Percentiles rank a stretch among this genome's conserved stretches.
These are phyloP conservation scores for Fusarium sp. DNA, from an alignment of 2,329 filamentous ascomycete species.

Conservation along the genomic window DNA sequence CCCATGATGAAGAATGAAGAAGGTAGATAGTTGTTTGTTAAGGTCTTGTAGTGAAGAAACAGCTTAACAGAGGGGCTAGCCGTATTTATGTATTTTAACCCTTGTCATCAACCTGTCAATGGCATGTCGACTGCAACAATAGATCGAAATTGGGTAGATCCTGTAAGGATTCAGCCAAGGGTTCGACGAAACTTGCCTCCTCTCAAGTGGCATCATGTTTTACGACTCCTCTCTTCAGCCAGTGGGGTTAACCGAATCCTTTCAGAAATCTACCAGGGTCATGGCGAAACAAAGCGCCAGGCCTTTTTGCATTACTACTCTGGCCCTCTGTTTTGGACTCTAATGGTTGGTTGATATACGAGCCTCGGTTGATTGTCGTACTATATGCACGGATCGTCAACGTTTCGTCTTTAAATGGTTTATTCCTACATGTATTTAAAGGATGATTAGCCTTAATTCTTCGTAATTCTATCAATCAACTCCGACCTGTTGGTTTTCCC, in stretches of 20 bases:
- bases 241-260: background rate
- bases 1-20: background rate
- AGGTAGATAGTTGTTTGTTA: background rate
- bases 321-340: background rate
- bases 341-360: background rate
- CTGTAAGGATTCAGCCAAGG: background rate
- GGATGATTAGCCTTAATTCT: background rate
- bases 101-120: background rate
- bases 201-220: background rate
- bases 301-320: background rate
- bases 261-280: background rate
- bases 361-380: background rate
- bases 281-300: background rate
- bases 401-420: background rate
- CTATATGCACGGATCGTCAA: background rate
- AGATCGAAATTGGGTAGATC: constrained; percentile 3
- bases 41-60: background rate
- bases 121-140: background rate
- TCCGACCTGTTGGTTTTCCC: background rate
- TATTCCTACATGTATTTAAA: background rate
- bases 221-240: background rate
- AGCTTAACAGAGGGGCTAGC: background rate
- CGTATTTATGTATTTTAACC: background rate
- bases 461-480: background rate
- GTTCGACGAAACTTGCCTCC: background rate